Evolutionary conservation across 495 filamentous ascomycete species (phyloP), one percentile per base, ranked within the genome.

Genomic region (Aspergillus bertholletiae): DNA sequence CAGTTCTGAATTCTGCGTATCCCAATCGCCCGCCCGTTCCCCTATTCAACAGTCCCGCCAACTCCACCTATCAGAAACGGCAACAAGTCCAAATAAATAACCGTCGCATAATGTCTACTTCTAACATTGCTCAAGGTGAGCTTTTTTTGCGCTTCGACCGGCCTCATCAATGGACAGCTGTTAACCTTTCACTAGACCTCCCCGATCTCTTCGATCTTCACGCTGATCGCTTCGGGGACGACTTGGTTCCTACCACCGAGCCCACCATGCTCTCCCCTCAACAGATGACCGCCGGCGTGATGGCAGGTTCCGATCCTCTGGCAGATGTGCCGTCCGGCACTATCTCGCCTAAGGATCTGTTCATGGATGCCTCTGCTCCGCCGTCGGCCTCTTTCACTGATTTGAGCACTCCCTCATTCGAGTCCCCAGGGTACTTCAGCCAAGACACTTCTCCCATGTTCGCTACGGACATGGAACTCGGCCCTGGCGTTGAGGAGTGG

Each of bases 331-430:
- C 68, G 8, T 41, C 64, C 63, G 83, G 76, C 59, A 96, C 92
- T 18, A 80, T 97, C 45, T 97, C 93, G 51, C 93, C 93, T 13
- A 84, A 87, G 67, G 91, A 96, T 60, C 73, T 96, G 40, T 79
- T 91, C 65, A 70, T 88, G 56, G 87, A 90, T 55, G 75, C 79
- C 17, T 94, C 91, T 51, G 84, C 90, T 26, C 90, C 91, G 35
- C 89, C 90, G 50, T 96, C 92, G 0, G 77, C 86, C 37, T 84
- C 90, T 13, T 88, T 91, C 65, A 95, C 92, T 7, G 85, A 91
- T 54, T 61, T 96, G 60, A 94, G 91, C 51, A 95, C 92, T 49
- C 92, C 88, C 21, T 83, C 86, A 35, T 85, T 84, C 68, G 88
- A 87, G 53, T 92, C 89, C 32, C 90, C 90, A 18, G 83, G 65